phyloP scores from a whole-genome alignment of 192 early-diverging fungal genomes.

The Oehlia diaphana region DNA sequence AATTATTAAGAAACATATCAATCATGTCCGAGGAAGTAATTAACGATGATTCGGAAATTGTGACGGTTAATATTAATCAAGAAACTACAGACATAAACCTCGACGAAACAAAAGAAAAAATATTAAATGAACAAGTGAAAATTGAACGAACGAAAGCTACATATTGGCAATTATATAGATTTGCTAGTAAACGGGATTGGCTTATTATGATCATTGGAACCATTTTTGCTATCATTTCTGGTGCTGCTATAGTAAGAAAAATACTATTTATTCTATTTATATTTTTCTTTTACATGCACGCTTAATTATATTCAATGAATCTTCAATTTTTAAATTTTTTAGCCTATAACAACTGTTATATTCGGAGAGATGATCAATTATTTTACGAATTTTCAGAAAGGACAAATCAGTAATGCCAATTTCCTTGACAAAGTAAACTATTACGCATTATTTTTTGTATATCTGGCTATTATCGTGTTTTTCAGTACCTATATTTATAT shows the following conservation, averaged over 20 bases:
- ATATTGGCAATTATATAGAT: constrained; percentile 64
- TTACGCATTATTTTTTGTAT: not conserved
- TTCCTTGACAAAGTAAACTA: not conserved
- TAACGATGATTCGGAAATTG: not conserved
- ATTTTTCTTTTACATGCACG: not conserved
- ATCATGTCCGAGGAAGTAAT: not conserved
- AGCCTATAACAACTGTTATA: not conserved
- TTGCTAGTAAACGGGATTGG: constrained; percentile 58
- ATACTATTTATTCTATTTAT: not conserved
- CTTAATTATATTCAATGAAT: not conserved
- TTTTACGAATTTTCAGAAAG: not conserved
- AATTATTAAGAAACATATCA: too few relatives aligned
- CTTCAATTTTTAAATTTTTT: not conserved
- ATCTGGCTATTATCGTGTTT: constrained; percentile 51
- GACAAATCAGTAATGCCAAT: not conserved
- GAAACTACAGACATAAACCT: not conserved
- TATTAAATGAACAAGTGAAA: not conserved
- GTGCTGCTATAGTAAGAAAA: constrained; percentile 6
- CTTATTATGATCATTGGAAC: constrained; percentile 31
- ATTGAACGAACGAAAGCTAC: constrained; percentile 33
- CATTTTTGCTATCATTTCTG: not conserved
- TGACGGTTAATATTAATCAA: not conserved
- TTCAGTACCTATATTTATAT: constrained; percentile 55
- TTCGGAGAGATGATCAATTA: constrained; percentile 25
- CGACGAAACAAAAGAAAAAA: not conserved